These are phyloP conservation scores for Penicillium sp. DNA, from an alignment of 2,329 filamentous ascomycete species.

Conservation along the genomic window DNA sequence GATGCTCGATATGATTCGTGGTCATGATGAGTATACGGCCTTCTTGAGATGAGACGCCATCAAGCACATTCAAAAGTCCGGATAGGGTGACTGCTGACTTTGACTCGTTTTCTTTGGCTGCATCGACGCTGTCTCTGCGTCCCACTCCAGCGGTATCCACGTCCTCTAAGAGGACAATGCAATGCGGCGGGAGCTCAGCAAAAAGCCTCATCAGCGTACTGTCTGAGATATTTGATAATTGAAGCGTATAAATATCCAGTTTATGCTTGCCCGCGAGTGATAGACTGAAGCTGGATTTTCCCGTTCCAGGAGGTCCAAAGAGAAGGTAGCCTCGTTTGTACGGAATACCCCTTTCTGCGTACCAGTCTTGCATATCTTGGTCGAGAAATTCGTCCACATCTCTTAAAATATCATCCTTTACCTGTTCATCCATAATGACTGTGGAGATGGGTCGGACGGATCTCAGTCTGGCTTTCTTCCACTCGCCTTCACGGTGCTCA, in stretches of 20 bases:
- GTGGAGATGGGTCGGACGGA: conserved; percentile 12
- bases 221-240: conserved; percentile 73
- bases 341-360: conserved; percentile 78
- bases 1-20: conserved; percentile 70
- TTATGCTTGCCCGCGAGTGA: conserved; percentile 78
- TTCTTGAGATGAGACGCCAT: conserved; percentile 77
- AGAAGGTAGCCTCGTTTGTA: conserved; percentile 79
- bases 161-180: conserved; percentile 76
- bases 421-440: conserved; percentile 20
- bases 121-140: conserved; percentile 6
- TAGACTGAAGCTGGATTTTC: conserved; percentile 88
- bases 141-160: conserved; percentile 65
- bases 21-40: conserved; percentile 80
- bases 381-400: conserved; percentile 42
- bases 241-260: conserved; percentile 81
- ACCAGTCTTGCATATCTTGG: conserved; percentile 56
- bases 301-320: conserved; percentile 77
- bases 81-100: conserved; percentile 57
- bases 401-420: conserved; percentile 27
- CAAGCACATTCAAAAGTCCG: conserved; percentile 78
- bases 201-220: conserved; percentile 75
- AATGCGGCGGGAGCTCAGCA: conserved; percentile 72
- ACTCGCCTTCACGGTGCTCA: conserved; percentile 23
- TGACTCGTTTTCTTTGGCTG: conserved; percentile 11
- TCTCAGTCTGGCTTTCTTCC: conserved; percentile 21